Base-by-base conservation (phyloP, 176 grass and related monocot genomes). In the Alloteropsis semialata region DNA sequence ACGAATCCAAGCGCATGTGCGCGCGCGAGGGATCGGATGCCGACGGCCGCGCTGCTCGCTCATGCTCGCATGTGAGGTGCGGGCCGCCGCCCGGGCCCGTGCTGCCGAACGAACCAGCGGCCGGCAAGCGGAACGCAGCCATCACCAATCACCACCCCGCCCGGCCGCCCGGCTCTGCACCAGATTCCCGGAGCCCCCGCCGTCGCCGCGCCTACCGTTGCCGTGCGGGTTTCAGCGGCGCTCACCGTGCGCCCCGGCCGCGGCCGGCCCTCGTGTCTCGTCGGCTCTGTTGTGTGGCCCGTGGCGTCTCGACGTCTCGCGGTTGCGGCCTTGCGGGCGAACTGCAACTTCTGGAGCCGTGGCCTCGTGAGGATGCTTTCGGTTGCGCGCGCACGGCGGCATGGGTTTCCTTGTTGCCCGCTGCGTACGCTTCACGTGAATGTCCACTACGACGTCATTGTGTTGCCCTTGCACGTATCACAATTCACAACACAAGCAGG, bases 31-130 rank as follows among this genome's bases (percentile, higher is more conserved):
- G 15, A 59, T 56, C 17, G 45, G 88, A 86, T 16, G 79, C 39
- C 83, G 88, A 34, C 69, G 69, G 69, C 44, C 9, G 42, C 21
- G 22, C 54, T 41, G 17, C 37, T 11, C 11, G 14, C 12, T 17
- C 37, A 19, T 13, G 14, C 12, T 17, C 1, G 80, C 88, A 87
- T 90, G 88, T 87, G 88, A 83, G 84, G 68, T 74, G 76, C 51
- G 62, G 87, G 50, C 81, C 81, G 45, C 76, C 53, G 37, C 32
- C 46, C 42, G 44, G 77, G 45, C 46, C 62, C 78, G 34, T 49
- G 78, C 46, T 28, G 33, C 12, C 8, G 10, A 33, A 34, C 29
- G 70, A 74, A 54, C 30, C 72, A 56, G 39, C 22, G 49, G 12
- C 46, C 18, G 80, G 54, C 82, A 55, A 9, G 46, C 22, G 13